Percentiles rank a stretch among this genome's conserved stretches.
Evolutionary conservation across 306 rosid species (phyloP).

Genomic region (Quercus gilva): DNA sequence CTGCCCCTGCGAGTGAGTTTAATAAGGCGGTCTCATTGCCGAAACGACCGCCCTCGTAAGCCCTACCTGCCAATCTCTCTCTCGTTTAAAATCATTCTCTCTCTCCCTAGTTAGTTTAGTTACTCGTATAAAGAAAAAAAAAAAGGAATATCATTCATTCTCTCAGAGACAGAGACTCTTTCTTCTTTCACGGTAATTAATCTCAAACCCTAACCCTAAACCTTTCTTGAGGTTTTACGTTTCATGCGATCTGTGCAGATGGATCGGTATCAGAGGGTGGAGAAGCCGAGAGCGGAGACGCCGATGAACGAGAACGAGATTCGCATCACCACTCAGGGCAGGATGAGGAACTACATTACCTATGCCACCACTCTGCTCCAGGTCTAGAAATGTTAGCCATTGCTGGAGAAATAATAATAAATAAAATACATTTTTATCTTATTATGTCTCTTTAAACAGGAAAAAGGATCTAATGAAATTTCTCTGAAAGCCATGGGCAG

Average conservation of each 20-base stretch:
- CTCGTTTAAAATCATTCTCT: not conserved
- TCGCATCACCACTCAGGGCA: constrained; percentile 26
- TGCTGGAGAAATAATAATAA: too few species aligned
- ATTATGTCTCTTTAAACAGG: constrained; percentile 36
- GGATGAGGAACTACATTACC: constrained; percentile 35
- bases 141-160: too few species aligned
- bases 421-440: too few species aligned
- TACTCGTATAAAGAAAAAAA: too few species aligned
- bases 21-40: not conserved
- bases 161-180: not conserved
- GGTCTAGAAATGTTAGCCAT: not conserved
- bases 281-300: constrained; percentile 24
- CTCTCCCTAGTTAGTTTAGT: too few species aligned
- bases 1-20: not conserved
- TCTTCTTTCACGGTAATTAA: not conserved
- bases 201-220: constrained; percentile 8
- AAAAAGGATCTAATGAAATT: constrained; percentile 69
- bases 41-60: not conserved
- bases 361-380: constrained; percentile 27
- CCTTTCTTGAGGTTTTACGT: not conserved
- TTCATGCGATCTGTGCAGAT: not conserved
- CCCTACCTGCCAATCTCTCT: not conserved
- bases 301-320: constrained; percentile 20
- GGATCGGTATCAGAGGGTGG: constrained; percentile 31
- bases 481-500: constrained; percentile 93